Evolutionary conservation across 805 yeast genomes (phyloP), one percentile per base, ranked within the genome.

Genomic region (Sugiyamaella lignohabitans): DNA sequence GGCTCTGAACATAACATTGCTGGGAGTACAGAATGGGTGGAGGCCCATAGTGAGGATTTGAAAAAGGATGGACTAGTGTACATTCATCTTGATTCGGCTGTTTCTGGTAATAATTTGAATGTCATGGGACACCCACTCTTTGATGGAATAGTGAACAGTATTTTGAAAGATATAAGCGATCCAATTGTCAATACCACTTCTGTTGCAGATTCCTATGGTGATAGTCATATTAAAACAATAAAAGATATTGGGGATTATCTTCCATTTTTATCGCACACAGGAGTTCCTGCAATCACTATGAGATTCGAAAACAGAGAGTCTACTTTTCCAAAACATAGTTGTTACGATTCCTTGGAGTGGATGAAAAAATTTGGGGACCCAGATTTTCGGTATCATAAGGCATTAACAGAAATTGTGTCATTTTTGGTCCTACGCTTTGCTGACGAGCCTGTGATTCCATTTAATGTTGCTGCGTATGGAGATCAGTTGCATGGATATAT

Each of bases 1-100:
- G 96, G 85, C 1, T 69, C 84, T 0, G 79, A 81, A 51, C 87
- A 83, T 58, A 88, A 88, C 60, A 67, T 73, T 54, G 95, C 93
- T 0, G 98, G 98, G 0, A 73, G 86, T n/a, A 73, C 88, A 0
- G 91, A 84, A 57, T 80, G 89, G 74, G 71, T 82, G 4, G 85
- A 83, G 54, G 67, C 71, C 32, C 73, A 74, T 47, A 61, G 67
- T n/a, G 73, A 74, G 20, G 73, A 71, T 35, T 65, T 87, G 22
- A 67, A 71, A 45, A 72, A 76, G 40, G 82, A 82, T 53, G 82
- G 84, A 0, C 80, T 76, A 56, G 72, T 86, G 0, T 83, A 84
- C 54, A 73, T 89, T 48, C 95, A 89, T 58, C 68, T 89, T 49
- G 87, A 81, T 62, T 75, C 78, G 1, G 73, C 82, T 17, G 66